Percentiles rank a stretch among this genome's conserved stretches.
phyloP scores from a whole-genome alignment of 257 asterid species.

The Ilex aquifolium region DNA sequence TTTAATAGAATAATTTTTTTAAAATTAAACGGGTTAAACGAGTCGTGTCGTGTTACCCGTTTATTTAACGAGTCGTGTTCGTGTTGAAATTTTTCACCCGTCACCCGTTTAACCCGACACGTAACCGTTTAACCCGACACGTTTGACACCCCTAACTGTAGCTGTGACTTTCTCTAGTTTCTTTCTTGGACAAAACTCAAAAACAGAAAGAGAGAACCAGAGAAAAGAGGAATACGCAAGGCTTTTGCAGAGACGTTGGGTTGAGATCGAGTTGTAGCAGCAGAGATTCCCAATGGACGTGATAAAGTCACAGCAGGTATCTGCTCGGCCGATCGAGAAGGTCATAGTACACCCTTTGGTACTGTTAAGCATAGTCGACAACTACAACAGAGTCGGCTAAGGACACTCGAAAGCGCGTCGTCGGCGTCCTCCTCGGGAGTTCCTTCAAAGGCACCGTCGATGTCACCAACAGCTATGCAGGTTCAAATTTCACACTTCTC shows the following conservation, averaged over 20 bases:
- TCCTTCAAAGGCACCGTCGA: slow-evolving; percentile 88
- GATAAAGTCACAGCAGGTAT: slow-evolving; percentile 79
- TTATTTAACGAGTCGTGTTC: too few relatives aligned
- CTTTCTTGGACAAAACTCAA: too few relatives aligned
- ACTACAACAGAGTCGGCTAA: slow-evolving; percentile 96
- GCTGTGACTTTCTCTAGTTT: too few relatives aligned
- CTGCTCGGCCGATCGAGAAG: slow-evolving; percentile 74
- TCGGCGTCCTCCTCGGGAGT: slow-evolving; percentile 81
- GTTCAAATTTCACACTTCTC: slow-evolving; percentile 28
- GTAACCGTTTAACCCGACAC: too few relatives aligned
- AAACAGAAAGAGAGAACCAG: too few relatives aligned
- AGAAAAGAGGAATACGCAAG: too few relatives aligned
- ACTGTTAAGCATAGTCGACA: slow-evolving; percentile 88
- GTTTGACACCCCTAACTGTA: too few relatives aligned
- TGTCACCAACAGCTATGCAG: slow-evolving; percentile 94
- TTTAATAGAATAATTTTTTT: too few relatives aligned
- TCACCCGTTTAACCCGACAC: too few relatives aligned
- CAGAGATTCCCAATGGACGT: slow-evolving; percentile 49
- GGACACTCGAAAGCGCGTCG: slow-evolving; percentile 82
- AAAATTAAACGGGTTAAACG: too few relatives aligned
- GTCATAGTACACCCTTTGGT: slow-evolving; percentile 95
- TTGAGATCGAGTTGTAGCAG: slow-evolving; percentile 14
- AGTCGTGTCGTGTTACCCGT: too few relatives aligned
- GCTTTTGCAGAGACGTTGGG: slow-evolving; percentile 2
- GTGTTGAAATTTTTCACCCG: too few relatives aligned